These are phyloP conservation scores for Curvularia spicifera DNA, from an alignment of 2,329 filamentous ascomycete genomes.

Conservation along the genomic window DNA sequence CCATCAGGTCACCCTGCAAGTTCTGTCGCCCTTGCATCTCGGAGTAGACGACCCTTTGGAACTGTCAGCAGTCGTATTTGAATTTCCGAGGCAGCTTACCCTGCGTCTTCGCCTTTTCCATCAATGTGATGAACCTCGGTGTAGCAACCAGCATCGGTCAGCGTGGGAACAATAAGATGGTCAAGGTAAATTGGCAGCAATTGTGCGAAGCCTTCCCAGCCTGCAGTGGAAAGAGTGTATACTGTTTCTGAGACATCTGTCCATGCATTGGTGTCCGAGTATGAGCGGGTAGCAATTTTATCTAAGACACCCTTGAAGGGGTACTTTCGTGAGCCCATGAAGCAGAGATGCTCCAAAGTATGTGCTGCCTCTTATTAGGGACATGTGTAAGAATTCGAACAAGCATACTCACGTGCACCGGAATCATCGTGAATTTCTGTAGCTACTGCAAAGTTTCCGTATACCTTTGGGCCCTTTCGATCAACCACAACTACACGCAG, in stretches of 20 bases:
- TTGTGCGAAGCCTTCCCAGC: conserved; percentile 95
- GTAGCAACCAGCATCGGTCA: conserved; percentile 90
- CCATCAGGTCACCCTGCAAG: conserved; percentile 82
- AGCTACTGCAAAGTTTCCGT: conserved; percentile 92
- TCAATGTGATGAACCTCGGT: conserved; percentile 98
- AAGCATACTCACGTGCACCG: conserved; percentile 66
- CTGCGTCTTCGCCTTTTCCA: conserved; percentile 90
- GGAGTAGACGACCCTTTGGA: conserved; percentile 82
- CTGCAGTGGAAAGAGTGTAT: conserved; percentile 92
- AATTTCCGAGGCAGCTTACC: conserved; percentile 32
- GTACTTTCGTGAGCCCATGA: conserved; percentile 85
- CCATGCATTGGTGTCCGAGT: conserved; percentile 95
- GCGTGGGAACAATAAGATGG: conserved; percentile 86
- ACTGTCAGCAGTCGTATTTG: conserved; percentile 18
- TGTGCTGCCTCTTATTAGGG: conserved; percentile 47
- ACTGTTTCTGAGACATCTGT: conserved; percentile 96
- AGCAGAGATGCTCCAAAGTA: conserved; percentile 60
- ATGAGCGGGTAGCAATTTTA: conserved; percentile 90
- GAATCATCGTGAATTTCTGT: conserved; percentile 99
- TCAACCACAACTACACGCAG: conserved; percentile 95
- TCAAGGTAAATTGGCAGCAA: conserved; percentile 94
- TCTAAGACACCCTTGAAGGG: conserved; percentile 94
- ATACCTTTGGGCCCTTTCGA: conserved; percentile 85
- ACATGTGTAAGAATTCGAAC: background rate
- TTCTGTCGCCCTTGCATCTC: conserved; percentile 98